These are phyloP conservation scores for Sporothrix phasma DNA, from an alignment of 2,329 filamentous ascomycete species.

Conservation along the genomic window DNA sequence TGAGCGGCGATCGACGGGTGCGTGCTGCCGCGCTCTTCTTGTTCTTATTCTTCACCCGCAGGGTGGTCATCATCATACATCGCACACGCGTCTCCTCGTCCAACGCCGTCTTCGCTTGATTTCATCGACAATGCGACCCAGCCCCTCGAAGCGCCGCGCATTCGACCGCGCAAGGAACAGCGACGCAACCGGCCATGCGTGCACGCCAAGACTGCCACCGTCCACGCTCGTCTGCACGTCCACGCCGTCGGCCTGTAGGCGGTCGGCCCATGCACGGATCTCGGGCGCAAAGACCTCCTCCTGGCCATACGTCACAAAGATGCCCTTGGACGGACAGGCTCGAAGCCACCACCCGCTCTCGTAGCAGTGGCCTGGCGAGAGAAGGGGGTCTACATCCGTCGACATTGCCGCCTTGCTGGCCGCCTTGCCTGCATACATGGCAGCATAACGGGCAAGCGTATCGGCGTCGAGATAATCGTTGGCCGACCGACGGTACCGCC, in stretches of 20 bases:
- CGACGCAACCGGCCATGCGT: constrained; percentile 71
- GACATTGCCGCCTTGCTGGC: constrained; percentile 25
- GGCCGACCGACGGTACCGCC: constrained; percentile 54
- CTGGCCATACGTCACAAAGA: constrained; percentile 60
- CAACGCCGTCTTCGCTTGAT: constrained; percentile 22
- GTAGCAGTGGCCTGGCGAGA: background rate
- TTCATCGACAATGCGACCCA: constrained; percentile 33
- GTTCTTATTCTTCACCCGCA: too few species aligned
- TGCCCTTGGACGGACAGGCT: constrained; percentile 56
- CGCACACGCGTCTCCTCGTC: too few species aligned
- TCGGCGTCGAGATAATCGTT: constrained; percentile 66
- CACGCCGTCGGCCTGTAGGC: constrained; percentile 23
- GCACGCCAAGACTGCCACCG: constrained; percentile 36
- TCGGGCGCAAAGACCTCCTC: constrained; percentile 77
- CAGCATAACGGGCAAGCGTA: constrained; percentile 58
- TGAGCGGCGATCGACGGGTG: constrained; percentile 32
- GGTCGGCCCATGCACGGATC: constrained; percentile 48
- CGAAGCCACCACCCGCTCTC: constrained; percentile 26
- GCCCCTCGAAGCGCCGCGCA: constrained; percentile 39
- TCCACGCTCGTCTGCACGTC: constrained; percentile 26
- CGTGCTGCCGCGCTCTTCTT: constrained; percentile 11
- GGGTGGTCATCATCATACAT: too few species aligned
- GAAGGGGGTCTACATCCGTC: background rate
- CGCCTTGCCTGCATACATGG: constrained; percentile 63
- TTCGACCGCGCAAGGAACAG: constrained; percentile 44